A percentile compares a stretch with the other conserved stretches of the same genome.
Evolutionary conservation across 805 yeast genomes (phyloP).

Genomic region (Schwanniomyces occidentalis): DNA sequence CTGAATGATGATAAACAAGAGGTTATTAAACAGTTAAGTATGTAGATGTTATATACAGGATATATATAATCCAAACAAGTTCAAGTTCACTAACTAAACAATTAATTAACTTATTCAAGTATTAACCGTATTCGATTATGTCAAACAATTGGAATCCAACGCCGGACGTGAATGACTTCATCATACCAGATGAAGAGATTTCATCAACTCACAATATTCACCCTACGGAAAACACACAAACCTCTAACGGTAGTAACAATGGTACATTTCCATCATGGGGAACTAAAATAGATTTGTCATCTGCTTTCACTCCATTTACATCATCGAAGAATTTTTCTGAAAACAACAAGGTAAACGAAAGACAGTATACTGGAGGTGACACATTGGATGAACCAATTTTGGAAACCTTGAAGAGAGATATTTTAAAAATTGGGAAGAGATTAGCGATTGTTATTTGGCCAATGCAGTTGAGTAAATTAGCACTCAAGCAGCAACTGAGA

Average conservation of each 20-base stretch:
- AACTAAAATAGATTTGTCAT: slow-evolving; percentile 35
- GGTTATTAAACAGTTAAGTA: slow-evolving; percentile 3
- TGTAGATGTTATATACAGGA: not conserved
- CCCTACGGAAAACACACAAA: slow-evolving; percentile 3
- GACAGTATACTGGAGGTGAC: slow-evolving; percentile 66
- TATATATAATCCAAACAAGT: too few species aligned
- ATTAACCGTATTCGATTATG: too few species aligned
- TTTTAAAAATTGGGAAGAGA: slow-evolving; percentile 35
- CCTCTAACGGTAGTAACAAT: slow-evolving; percentile 3
- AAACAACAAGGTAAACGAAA: slow-evolving; percentile 37
- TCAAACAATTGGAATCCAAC: slow-evolving; percentile 1
- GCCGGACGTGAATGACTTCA: slow-evolving; percentile 30
- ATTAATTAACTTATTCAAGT: too few species aligned
- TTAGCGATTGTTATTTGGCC: slow-evolving; percentile 47
- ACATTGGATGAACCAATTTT: slow-evolving; percentile 71
- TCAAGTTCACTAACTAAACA: too few species aligned
- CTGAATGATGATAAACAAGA: slow-evolving; percentile 17
- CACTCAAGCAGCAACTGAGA: slow-evolving; percentile 32
- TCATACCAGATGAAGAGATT: slow-evolving; percentile 38
- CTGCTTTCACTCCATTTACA: slow-evolving; percentile 35
- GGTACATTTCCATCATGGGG: slow-evolving; percentile 12
- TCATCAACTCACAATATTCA: slow-evolving; percentile 2
- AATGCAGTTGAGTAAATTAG: slow-evolving; percentile 36
- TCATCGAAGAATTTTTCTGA: slow-evolving; percentile 15
- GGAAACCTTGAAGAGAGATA: slow-evolving; percentile 48